Evolutionary conservation across 352 stramenopile species (phyloP).

Genomic region (Phytophthora podocarpi): DNA sequence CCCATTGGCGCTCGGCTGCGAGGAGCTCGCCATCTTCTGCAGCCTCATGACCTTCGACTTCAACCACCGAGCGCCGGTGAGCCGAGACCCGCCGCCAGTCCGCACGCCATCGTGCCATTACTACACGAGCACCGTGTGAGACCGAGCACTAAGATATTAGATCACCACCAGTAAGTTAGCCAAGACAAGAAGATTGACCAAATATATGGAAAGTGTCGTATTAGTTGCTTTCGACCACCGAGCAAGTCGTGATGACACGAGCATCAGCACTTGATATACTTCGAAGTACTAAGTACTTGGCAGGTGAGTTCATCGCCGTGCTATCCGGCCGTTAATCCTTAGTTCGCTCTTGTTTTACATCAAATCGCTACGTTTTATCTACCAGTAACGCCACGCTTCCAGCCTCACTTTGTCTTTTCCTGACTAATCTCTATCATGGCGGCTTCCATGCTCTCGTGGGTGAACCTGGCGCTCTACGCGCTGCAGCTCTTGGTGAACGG

Average conservation of each 20-base stretch:
- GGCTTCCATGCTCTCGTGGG: conserved; percentile 45
- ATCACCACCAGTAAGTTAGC: conserved; percentile 16
- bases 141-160: conserved; percentile 12
- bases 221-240: not conserved
- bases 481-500: conserved; percentile 72
- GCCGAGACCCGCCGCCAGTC: conserved; percentile 12
- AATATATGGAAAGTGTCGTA: conserved; percentile 14
- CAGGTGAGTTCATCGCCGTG: too few relatives aligned
- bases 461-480: conserved; percentile 68
- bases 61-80: conserved; percentile 27
- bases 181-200: conserved; percentile 7
- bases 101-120: conserved; percentile 28
- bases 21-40: conserved; percentile 83
- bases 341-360: conserved; percentile 10
- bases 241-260: not conserved
- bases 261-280: too few relatives aligned
- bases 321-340: too few relatives aligned
- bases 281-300: too few relatives aligned
- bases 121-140: conserved; percentile 44
- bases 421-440: conserved; percentile 18
- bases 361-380: conserved; percentile 23
- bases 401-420: not conserved
- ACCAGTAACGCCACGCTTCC: too few relatives aligned
- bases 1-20: conserved; percentile 57
- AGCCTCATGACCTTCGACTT: conserved; percentile 77